Evolutionary conservation across 140 eudicot species (phyloP).

Genomic region (Bidens hawaiensis): DNA sequence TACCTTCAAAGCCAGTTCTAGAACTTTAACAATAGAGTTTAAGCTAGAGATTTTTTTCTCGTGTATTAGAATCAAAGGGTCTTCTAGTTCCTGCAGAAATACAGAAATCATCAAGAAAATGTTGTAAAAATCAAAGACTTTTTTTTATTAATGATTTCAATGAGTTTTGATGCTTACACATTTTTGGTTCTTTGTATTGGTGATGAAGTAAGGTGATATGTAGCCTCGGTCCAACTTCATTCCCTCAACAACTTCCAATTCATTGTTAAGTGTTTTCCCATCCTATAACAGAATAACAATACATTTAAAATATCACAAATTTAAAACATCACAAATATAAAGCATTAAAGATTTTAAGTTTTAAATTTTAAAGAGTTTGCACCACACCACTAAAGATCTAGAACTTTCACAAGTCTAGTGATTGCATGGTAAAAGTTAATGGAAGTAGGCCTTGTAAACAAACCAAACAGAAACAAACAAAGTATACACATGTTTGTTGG

Average conservation of each 20-base stretch:
- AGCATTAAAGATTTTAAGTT: background rate
- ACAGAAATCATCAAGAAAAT: background rate
- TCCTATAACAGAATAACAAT: conserved; percentile 34
- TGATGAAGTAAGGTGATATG: conserved; percentile 70
- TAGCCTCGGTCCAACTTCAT: conserved; percentile 82
- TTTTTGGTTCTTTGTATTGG: conserved; percentile 62
- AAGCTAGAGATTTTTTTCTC: conserved; percentile 64
- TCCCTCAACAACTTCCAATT: conserved; percentile 75
- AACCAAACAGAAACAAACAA: too few relatives aligned
- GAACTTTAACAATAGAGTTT: conserved; percentile 55
- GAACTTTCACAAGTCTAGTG: background rate
- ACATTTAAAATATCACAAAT: background rate
- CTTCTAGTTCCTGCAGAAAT: conserved; percentile 57
- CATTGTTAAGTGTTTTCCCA: conserved; percentile 63
- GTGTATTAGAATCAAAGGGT: conserved; percentile 57
- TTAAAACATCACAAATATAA: background rate
- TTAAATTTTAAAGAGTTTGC: too few relatives aligned
- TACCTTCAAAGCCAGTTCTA: conserved; percentile 73
- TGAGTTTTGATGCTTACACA: conserved; percentile 46
- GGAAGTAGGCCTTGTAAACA: background rate
- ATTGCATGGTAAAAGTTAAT: background rate
- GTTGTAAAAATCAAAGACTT: too few relatives aligned
- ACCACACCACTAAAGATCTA: background rate
- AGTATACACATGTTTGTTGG: too few relatives aligned
- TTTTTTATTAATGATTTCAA: background rate